Conservation (phyloP, 2,329 filamentous ascomycete species). For the Macrophomina tecta region DNA sequence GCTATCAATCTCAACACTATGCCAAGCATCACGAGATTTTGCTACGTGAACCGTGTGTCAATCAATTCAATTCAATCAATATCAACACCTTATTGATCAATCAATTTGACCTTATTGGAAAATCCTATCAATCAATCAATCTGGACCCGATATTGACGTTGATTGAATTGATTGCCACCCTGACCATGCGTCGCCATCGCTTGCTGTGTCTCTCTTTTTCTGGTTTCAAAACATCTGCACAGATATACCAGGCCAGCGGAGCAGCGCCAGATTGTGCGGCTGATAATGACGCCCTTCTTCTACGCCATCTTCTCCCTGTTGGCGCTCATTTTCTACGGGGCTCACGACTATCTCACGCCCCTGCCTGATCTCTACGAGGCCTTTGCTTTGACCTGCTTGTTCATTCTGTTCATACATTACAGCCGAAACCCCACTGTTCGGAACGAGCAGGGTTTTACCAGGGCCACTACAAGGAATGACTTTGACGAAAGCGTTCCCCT, state of each 20-base stretch:
- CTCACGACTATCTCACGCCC: conserved; percentile 37
- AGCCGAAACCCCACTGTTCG: not conserved
- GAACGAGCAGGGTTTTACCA: not conserved
- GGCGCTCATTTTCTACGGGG: conserved; percentile 35
- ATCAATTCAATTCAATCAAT: too few species aligned
- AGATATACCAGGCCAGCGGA: conserved; percentile 38
- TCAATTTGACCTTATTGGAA: too few species aligned
- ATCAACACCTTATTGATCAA: too few species aligned
- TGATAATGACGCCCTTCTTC: conserved; percentile 35
- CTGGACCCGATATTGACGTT: too few species aligned
- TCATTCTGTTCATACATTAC: conserved; percentile 14
- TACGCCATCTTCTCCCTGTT: conserved; percentile 34
- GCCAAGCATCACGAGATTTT: too few species aligned
- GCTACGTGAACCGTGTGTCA: too few species aligned
- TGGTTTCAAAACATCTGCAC: conserved; percentile 36
- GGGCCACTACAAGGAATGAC: not conserved
- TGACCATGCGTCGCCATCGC: conserved; percentile 31
- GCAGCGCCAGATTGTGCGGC: conserved; percentile 40
- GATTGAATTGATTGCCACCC: too few species aligned
- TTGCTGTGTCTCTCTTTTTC: conserved; percentile 31
- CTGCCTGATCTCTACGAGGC: conserved; percentile 39
- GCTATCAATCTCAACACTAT: too few species aligned
- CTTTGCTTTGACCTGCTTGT: conserved; percentile 34
- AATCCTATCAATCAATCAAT: too few species aligned
- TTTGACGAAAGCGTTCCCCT: not conserved